Conservation (phyloP, 2,329 filamentous ascomycete species). For the Epichloe amarillans region DNA sequence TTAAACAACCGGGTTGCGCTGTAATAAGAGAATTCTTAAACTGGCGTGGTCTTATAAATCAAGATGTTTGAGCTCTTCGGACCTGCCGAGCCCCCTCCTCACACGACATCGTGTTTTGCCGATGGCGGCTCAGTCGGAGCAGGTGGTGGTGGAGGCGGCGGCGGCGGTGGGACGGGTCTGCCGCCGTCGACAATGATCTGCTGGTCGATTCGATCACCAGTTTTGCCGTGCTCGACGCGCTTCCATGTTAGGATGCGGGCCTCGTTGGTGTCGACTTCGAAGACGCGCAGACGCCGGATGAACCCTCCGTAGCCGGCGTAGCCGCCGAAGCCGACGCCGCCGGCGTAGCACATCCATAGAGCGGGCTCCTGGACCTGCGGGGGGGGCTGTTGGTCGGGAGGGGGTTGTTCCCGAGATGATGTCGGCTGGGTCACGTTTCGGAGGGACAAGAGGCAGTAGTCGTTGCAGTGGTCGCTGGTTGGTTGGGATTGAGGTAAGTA, state of each 20-base stretch:
- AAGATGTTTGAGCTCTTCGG: too few species aligned
- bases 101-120: constrained; percentile 3
- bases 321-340: constrained; percentile 82
- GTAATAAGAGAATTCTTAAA: background rate
- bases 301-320: constrained; percentile 87
- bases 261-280: constrained; percentile 85
- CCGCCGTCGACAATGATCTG: constrained; percentile 55
- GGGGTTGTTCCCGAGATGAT: background rate
- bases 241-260: constrained; percentile 88
- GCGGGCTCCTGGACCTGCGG: constrained; percentile 35
- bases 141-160: constrained; percentile 11
- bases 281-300: constrained; percentile 71
- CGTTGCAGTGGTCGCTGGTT: constrained; percentile 78
- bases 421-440: constrained; percentile 16
- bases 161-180: constrained; percentile 23
- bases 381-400: constrained; percentile 3
- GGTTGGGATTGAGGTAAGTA: background rate
- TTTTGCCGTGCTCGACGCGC: constrained; percentile 58
- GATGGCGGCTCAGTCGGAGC: background rate
- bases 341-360: constrained; percentile 97
- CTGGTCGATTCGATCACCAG: constrained; percentile 41
- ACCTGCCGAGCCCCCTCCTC: too few species aligned
- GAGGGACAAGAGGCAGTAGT: constrained; percentile 71
- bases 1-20: background rate
- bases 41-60: too few species aligned